These are phyloP conservation scores for Coemansia reversa DNA, from an alignment of 192 early-diverging fungal genomes.

Conservation along the genomic window DNA sequence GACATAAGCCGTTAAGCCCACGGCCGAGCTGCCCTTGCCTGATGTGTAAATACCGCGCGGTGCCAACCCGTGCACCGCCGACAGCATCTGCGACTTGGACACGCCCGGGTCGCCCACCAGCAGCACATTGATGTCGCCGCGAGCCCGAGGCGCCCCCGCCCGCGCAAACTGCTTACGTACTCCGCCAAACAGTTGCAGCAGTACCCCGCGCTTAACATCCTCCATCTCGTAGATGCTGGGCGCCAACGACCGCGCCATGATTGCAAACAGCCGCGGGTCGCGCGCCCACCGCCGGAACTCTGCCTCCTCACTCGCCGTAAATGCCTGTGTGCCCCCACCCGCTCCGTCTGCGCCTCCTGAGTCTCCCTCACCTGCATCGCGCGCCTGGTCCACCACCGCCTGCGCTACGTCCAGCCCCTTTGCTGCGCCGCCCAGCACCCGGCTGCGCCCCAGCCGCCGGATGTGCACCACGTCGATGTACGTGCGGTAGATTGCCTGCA, in stretches of 20 bases:
- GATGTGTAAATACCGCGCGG: slow-evolving; percentile 96
- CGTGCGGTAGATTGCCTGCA: slow-evolving; percentile 91
- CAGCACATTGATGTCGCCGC: slow-evolving; percentile 93
- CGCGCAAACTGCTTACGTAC: slow-evolving; percentile 77
- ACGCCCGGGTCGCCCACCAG: slow-evolving; percentile 98
- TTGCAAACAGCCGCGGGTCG: slow-evolving; percentile 74
- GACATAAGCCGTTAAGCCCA: slow-evolving; percentile 94
- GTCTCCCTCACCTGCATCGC: slow-evolving; percentile 7
- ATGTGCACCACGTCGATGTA: slow-evolving; percentile 96
- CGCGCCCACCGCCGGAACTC: slow-evolving; percentile 64
- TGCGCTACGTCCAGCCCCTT: slow-evolving; percentile 58
- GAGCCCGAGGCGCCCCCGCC: slow-evolving; percentile 64
- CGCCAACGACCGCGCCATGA: slow-evolving; percentile 80
- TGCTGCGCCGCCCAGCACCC: slow-evolving; percentile 58
- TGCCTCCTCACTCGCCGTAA: slow-evolving; percentile 58
- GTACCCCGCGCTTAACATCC: slow-evolving; percentile 96
- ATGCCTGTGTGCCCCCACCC: slow-evolving; percentile 31
- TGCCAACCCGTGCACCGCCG: slow-evolving; percentile 89
- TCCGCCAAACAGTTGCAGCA: slow-evolving; percentile 96
- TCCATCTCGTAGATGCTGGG: slow-evolving; percentile 95
- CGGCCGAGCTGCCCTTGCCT: slow-evolving; percentile 94
- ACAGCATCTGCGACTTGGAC: slow-evolving; percentile 89
- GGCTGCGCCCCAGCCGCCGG: slow-evolving; percentile 72
- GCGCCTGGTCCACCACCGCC: slow-evolving; percentile 54
- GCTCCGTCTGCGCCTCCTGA: neutral